Evolutionary conservation across 2,329 filamentous ascomycete species (phyloP), one percentile per base, ranked within the genome.

Genomic region (Raffaelea albimanens): DNA sequence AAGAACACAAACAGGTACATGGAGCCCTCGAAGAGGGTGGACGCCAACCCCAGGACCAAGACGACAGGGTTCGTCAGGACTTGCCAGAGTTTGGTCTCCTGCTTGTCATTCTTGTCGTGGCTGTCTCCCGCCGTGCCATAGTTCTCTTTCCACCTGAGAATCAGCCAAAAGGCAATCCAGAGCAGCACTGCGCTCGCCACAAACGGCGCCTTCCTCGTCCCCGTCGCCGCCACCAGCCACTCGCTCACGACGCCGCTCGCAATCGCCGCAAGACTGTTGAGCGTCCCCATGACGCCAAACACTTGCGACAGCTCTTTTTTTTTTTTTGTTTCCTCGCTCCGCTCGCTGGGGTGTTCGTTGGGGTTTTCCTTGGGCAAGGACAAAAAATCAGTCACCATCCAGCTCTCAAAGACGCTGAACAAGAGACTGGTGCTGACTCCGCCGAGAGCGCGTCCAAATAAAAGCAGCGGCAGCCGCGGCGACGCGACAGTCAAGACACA

Each of bases 1-100:
- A 78, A 76, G 57, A 62, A 78, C 45, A 80, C 73, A 58, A 78
- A 79, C 20, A 80, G 67, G 57, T 78, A 79, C 64, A 79, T 75
- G 16, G 71, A 72, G 14, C 75, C 75, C 59, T 80, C 75, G 56
- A 79, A 79, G 55, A 77, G 67, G 45, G 72, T 76, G 2, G 73
- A 75, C 5, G 70, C 67, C 14, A 77, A 57, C 3, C 69, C 69
- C 10, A 79, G 64, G 8, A 70, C 65, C 20, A 76, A 60, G 44
- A 78, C 70, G 14, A 67, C 67, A 38, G 67, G 68, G 55, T 76
- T 69, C 54, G 58, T 31, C 43, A 49, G 34, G n/a, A 52, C 47
- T 2, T 47, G 45, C 44, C 23, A 14, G 9, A 46, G 47, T 29
- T 13, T 29, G 25, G 7, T 29, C 25, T 29, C 25, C 25, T 29